Evolutionary conservation across 2,329 filamentous ascomycete genomes (phyloP).

Genomic region (Aspergillus fructus): DNA sequence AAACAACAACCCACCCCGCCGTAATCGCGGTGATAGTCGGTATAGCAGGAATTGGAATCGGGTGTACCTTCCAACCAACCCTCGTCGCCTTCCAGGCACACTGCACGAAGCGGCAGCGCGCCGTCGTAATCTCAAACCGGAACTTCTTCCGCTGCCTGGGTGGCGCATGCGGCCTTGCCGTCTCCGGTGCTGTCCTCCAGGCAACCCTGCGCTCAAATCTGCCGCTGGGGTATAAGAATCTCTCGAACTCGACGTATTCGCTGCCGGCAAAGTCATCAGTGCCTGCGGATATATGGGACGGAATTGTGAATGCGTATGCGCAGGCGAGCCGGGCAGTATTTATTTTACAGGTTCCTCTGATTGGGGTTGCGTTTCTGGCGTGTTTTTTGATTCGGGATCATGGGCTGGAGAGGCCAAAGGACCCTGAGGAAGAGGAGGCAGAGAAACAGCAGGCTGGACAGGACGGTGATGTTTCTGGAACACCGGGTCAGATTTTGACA

Average conservation of each 20-base stretch:
- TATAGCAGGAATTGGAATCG: slow-evolving; percentile 55
- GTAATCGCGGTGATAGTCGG: slow-evolving; percentile 53
- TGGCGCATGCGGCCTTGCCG: slow-evolving; percentile 57
- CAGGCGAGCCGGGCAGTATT: slow-evolving; percentile 56
- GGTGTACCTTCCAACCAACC: slow-evolving; percentile 53
- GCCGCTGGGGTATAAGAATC: slow-evolving; percentile 35
- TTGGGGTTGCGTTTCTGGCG: slow-evolving; percentile 51
- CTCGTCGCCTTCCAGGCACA: slow-evolving; percentile 61
- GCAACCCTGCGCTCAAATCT: slow-evolving; percentile 40
- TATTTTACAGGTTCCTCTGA: slow-evolving; percentile 55
- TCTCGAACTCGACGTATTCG: slow-evolving; percentile 43
- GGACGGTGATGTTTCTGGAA: slow-evolving; percentile 20
- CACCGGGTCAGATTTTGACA: background rate
- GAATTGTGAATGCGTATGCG: slow-evolving; percentile 53
- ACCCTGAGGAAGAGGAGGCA: slow-evolving; percentile 26
- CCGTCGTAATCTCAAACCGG: slow-evolving; percentile 61
- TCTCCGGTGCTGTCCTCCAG: slow-evolving; percentile 55
- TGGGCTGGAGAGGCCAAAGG: slow-evolving; percentile 44
- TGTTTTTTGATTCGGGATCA: slow-evolving; percentile 54
- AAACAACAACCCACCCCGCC: slow-evolving; percentile 45
- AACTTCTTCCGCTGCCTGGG: slow-evolving; percentile 64
- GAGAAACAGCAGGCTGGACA: slow-evolving; percentile 19
- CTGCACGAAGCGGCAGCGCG: slow-evolving; percentile 56
- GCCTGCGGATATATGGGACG: slow-evolving; percentile 35
- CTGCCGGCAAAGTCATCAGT: slow-evolving; percentile 30